Evolutionary conservation across 1,139 yeast genomes (phyloP).

Genomic region (Yamadazyma siamensis): DNA sequence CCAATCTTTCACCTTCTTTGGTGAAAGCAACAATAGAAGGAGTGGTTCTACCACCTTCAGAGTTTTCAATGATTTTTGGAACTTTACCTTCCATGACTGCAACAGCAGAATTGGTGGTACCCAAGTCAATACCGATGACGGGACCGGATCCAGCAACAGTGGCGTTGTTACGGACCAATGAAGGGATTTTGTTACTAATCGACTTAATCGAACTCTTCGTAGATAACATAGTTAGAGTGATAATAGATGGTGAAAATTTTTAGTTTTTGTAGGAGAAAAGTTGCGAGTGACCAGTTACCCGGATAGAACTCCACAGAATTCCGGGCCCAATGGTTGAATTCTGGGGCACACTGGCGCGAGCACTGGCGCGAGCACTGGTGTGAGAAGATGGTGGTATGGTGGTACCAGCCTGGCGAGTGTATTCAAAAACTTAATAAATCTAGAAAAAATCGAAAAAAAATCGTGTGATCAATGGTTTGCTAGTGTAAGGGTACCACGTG

Average conservation of each 20-base stretch:
- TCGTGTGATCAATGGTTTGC: too few relatives aligned
- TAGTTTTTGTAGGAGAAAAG: conserved; percentile 5
- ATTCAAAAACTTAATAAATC: too few relatives aligned
- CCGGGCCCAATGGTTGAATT: too few relatives aligned
- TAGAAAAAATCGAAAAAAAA: too few relatives aligned
- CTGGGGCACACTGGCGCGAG: too few relatives aligned
- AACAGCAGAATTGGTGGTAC: conserved; percentile 99
- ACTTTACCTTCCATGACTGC: conserved; percentile 88
- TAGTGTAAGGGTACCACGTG: too few relatives aligned
- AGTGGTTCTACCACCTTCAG: conserved; percentile 98
- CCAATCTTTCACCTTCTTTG: conserved; percentile 84
- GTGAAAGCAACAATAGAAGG: conserved; percentile 99
- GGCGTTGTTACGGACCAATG: conserved; percentile 52
- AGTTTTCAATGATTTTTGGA: conserved; percentile 95
- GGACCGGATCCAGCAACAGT: conserved; percentile 61
- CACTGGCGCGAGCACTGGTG: too few relatives aligned
- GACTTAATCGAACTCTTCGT: conserved; percentile 43
- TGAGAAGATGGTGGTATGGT: too few relatives aligned
- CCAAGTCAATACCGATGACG: conserved; percentile 97
- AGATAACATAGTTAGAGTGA: conserved; percentile 32
- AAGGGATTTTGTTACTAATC: conserved; percentile 43
- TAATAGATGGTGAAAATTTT: conserved; percentile 7
- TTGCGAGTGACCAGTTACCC: conserved; percentile 20
- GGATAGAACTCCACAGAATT: conserved; percentile 21
- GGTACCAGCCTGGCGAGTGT: too few relatives aligned